phyloP scores from a whole-genome alignment of 2,329 filamentous ascomycete species.

The Whalleya microplaca region DNA sequence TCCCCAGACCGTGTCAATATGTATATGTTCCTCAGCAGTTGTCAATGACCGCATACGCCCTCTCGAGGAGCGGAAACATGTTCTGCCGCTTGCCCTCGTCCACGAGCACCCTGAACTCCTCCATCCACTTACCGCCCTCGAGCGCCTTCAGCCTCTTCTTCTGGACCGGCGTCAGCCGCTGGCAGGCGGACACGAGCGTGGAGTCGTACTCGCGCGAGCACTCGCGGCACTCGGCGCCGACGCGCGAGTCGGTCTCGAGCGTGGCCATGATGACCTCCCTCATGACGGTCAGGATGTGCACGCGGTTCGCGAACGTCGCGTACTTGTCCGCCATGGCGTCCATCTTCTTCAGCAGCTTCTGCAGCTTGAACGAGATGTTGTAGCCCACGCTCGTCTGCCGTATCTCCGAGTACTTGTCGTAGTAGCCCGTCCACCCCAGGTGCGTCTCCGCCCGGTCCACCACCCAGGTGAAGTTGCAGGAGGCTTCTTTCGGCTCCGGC shows the following conservation, averaged over 20 bases:
- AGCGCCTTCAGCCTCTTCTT: conserved; percentile 16
- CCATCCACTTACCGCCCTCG: conserved; percentile 25
- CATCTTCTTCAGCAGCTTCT: conserved; percentile 23
- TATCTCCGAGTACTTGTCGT: conserved; percentile 12
- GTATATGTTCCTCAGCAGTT: background rate
- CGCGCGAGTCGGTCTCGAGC: conserved; percentile 16
- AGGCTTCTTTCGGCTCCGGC: conserved; percentile 14
- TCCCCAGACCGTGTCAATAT: background rate
- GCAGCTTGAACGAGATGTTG: conserved; percentile 19
- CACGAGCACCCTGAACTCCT: conserved; percentile 21
- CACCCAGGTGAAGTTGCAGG: conserved; percentile 21
- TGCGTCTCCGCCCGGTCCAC: conserved; percentile 21
- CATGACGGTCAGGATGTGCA: conserved; percentile 30
- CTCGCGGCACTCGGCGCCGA: conserved; percentile 18
- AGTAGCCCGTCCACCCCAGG: conserved; percentile 26
- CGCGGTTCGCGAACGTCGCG: conserved; percentile 21
- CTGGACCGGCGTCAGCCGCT: conserved; percentile 20
- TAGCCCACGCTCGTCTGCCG: conserved; percentile 15
- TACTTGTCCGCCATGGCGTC: conserved; percentile 15
- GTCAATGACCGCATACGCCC: conserved; percentile 6
- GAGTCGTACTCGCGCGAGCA: conserved; percentile 19
- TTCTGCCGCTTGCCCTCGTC: conserved; percentile 14
- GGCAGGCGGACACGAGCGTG: conserved; percentile 18
- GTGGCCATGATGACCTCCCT: conserved; percentile 23
- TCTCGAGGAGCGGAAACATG: conserved; percentile 15